These are phyloP conservation scores for Fusarium continuum DNA, from an alignment of 2,329 filamentous ascomycete species.

Conservation along the genomic window DNA sequence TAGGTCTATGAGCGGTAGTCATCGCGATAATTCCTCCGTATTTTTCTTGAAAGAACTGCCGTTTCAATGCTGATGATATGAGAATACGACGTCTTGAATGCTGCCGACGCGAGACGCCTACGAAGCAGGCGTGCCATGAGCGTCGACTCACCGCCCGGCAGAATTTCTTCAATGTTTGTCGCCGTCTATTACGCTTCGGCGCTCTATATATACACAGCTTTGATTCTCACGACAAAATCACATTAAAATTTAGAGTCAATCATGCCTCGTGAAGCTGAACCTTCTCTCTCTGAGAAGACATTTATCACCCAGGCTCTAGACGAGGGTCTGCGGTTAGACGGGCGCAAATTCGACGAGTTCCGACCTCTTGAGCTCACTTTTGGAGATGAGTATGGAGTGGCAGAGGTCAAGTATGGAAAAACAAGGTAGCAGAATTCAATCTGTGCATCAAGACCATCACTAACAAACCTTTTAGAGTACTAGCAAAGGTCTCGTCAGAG, in stretches of 20 bases:
- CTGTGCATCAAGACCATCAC: background rate
- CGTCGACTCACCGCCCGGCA: conserved; percentile 58
- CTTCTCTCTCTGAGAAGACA: conserved; percentile 86
- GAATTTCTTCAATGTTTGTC: conserved; percentile 50
- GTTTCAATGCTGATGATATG: background rate
- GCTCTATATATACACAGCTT: conserved; percentile 2
- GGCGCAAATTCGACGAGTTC: conserved; percentile 82
- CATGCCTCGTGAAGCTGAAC: conserved; percentile 94
- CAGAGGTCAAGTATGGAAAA: conserved; percentile 87
- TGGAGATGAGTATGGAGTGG: conserved; percentile 90
- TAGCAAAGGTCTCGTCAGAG: conserved; percentile 87
- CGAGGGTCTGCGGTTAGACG: conserved; percentile 84
- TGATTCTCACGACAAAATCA: conserved; percentile 10
- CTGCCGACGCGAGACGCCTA: background rate
- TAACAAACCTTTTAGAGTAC: conserved; percentile 65
- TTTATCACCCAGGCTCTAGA: conserved; percentile 87
- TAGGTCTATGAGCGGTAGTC: conserved; percentile 82
- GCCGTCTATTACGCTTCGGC: conserved; percentile 10
- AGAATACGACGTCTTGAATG: background rate
- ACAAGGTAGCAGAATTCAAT: conserved; percentile 69
- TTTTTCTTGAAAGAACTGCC: background rate
- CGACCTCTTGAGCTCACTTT: conserved; percentile 81
- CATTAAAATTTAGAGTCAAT: conserved; percentile 40
- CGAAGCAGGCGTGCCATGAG: conserved; percentile 13
- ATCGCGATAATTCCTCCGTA: conserved; percentile 50